Conservation (phyloP, 2,329 filamentous ascomycete species). For the Gnomoniopsis smithogilvyi region DNA sequence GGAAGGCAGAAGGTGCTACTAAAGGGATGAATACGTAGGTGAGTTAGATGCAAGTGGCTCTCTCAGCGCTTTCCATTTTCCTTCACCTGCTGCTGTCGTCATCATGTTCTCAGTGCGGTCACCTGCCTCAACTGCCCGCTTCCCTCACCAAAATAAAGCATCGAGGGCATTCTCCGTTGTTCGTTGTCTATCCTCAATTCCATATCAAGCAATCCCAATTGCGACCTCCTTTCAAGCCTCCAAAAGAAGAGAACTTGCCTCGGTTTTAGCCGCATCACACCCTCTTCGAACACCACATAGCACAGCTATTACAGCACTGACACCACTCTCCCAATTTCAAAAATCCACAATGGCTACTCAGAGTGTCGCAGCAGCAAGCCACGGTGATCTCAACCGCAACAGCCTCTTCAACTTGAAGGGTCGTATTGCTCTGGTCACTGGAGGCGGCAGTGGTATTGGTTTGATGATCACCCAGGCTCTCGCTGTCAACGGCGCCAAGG, state of each 20-base stretch:
- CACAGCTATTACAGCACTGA: too few species aligned
- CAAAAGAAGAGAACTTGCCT: background rate
- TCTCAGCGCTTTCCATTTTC: too few species aligned
- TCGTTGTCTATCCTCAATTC: background rate
- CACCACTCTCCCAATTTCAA: background rate
- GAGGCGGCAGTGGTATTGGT: slow-evolving; percentile 31
- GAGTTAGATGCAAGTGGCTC: too few species aligned
- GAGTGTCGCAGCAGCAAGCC: slow-evolving; percentile 25
- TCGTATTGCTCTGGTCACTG: slow-evolving; percentile 41
- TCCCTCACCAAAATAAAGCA: background rate
- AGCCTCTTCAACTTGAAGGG: slow-evolving; percentile 45
- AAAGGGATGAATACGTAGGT: too few species aligned
- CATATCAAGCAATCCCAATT: background rate
- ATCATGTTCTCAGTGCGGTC: background rate
- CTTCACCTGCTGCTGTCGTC: background rate
- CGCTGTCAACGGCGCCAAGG: slow-evolving; percentile 28
- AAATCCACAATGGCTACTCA: slow-evolving; percentile 25
- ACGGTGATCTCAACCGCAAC: slow-evolving; percentile 35
- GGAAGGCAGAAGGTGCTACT: too few species aligned
- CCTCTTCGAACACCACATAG: background rate
- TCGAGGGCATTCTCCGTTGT: background rate
- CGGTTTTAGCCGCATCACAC: background rate
- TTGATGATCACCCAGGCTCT: slow-evolving; percentile 30
- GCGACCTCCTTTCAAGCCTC: background rate
- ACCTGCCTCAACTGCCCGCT: background rate